Percentiles rank a stretch among this genome's conserved stretches.
Evolutionary conservation across 495 filamentous ascomycete genomes (phyloP).

Genomic region (Penicillium waksmanii): DNA sequence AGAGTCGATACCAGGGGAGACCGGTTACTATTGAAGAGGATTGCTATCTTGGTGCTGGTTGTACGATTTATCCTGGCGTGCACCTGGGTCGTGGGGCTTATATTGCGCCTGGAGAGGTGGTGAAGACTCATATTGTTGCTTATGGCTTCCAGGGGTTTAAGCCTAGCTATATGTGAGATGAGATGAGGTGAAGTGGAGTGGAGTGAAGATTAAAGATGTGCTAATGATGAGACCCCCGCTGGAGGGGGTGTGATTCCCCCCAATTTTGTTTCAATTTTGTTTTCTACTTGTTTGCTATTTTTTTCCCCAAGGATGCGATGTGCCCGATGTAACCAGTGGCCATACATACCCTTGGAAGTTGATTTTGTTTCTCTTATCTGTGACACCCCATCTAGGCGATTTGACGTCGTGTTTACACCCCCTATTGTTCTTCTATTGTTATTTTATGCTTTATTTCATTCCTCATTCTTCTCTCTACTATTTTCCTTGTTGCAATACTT

Average conservation of each 20-base stretch:
- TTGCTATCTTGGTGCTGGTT: slow-evolving; percentile 85
- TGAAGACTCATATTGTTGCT: slow-evolving; percentile 47
- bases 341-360: too few species aligned
- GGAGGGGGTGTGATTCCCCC: slow-evolving; percentile 1
- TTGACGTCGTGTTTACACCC: background rate
- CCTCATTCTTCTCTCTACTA: background rate
- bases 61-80: slow-evolving; percentile 73
- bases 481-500: slow-evolving; percentile 1
- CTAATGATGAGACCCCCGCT: background rate
- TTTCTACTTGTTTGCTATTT: background rate
- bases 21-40: slow-evolving; percentile 84
- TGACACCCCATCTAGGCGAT: background rate
- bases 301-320: too few species aligned
- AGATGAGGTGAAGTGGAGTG: background rate
- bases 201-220: background rate
- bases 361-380: too few species aligned
- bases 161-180: slow-evolving; percentile 46
- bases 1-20: slow-evolving; percentile 71
- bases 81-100: slow-evolving; percentile 46
- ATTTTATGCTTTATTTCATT: background rate
- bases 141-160: slow-evolving; percentile 52
- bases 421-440: background rate
- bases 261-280: background rate
- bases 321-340: too few species aligned
- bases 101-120: slow-evolving; percentile 52